Percentiles rank a stretch among this genome's conserved stretches.
Evolutionary conservation across 352 stramenopile species (phyloP).

Genomic region (Globisporangium echinulatum): DNA sequence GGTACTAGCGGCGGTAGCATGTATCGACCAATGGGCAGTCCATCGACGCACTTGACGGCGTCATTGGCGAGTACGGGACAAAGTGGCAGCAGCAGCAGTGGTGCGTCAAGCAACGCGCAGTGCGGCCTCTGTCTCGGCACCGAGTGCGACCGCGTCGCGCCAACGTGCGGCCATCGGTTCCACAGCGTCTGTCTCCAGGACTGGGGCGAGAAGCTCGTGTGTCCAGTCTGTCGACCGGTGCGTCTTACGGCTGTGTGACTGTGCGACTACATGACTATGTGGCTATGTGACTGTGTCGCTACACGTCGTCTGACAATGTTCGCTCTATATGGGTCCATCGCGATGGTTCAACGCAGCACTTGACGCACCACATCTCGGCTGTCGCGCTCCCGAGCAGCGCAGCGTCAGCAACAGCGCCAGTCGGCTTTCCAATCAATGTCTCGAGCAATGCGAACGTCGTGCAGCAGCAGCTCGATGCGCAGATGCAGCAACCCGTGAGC

Average conservation of each 20-base stretch:
- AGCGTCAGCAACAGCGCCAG: not conserved
- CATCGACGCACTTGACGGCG: not conserved
- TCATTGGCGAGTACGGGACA: not conserved
- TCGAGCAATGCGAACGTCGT: conserved; percentile 1
- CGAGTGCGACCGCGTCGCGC: conserved; percentile 44
- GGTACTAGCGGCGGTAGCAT: not conserved
- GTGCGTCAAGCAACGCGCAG: conserved; percentile 7
- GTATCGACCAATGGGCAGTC: conserved; percentile 1
- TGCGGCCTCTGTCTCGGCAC: conserved; percentile 40
- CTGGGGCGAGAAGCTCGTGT: conserved; percentile 53
- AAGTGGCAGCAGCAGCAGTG: conserved; percentile 1
- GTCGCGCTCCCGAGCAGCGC: not conserved
- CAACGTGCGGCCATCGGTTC: conserved; percentile 63
- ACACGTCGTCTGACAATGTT: conserved; percentile 2
- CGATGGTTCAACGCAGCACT: not conserved
- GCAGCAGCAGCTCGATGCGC: conserved; percentile 6
- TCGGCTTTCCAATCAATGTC: not conserved
- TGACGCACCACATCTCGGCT: conserved; percentile 13
- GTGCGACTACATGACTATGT: too few species aligned
- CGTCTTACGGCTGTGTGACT: not conserved
- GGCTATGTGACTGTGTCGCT: too few species aligned
- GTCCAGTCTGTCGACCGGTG: conserved; percentile 45
- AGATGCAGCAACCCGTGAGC: conserved; percentile 14
- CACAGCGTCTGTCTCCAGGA: conserved; percentile 55
- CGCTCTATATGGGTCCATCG: not conserved